Conservation (phyloP, 371 early-diverging fungal species). For the Mortierella sp. region DNA sequence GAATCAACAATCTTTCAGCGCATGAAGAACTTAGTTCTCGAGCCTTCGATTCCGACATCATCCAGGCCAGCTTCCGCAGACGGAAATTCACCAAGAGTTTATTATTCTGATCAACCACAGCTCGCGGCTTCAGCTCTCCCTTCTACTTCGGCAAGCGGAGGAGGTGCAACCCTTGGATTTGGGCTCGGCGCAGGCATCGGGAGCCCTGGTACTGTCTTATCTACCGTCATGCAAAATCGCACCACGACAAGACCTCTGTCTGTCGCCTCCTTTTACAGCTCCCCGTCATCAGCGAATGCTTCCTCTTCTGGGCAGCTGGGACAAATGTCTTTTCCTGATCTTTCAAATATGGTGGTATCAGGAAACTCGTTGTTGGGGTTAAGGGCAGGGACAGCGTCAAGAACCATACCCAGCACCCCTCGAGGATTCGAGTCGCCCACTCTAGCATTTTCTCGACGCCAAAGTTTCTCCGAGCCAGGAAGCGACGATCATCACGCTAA, state of each 20-base stretch:
- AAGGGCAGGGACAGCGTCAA: conserved; percentile 41
- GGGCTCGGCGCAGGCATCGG: conserved; percentile 39
- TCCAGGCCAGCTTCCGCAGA: conserved; percentile 9
- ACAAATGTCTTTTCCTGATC: conserved; percentile 38
- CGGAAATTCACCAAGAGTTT: conserved; percentile 8
- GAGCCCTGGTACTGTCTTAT: conserved; percentile 41
- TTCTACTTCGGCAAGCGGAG: conserved; percentile 21
- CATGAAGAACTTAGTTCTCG: conserved; percentile 38
- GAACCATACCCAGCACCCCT: conserved; percentile 46
- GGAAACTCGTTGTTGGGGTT: conserved; percentile 45
- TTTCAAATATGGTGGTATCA: conserved; percentile 42
- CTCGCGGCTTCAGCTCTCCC: conserved; percentile 16
- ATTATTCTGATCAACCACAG: background rate
- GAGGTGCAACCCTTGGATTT: conserved; percentile 25
- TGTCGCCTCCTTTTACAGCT: conserved; percentile 43
- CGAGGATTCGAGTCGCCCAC: conserved; percentile 54
- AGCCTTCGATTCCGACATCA: conserved; percentile 14
- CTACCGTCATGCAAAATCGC: conserved; percentile 46
- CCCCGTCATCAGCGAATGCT: conserved; percentile 22
- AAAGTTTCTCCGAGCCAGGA: conserved; percentile 43
- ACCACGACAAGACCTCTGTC: conserved; percentile 30
- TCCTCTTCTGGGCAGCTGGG: conserved; percentile 16
- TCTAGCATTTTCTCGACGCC: conserved; percentile 35
- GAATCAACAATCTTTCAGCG: conserved; percentile 53
- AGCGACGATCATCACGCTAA: conserved; percentile 5